Evolutionary conservation across 2,329 filamentous ascomycete genomes (phyloP), one percentile per base, ranked within the genome.

Genomic region (Akanthomyces lecanii): DNA sequence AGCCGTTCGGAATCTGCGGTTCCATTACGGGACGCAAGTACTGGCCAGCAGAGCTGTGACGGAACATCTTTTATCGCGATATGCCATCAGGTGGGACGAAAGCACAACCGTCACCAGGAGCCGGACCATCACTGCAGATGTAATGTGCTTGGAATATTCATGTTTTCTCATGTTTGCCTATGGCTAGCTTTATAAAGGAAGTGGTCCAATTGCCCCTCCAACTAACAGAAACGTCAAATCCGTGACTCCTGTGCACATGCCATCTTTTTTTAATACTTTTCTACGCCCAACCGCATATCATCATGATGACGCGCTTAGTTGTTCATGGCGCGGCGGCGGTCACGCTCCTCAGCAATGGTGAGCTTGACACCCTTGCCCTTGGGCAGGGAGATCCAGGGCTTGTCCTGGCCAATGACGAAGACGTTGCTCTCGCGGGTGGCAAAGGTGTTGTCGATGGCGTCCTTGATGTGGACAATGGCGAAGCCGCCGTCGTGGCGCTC

Each of bases 291-390:
- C 45, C 51, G 8, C 10, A 10, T 4, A 36, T 10, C 56, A 61
- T 40, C 33, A 47, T 47, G 42, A 23, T 53, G 38, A 47, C 52
- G 53, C 64, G 69, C 71, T 82, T 85, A 84, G 77, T 84, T 77
- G 72, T 79, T 77, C 68, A 82, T 71, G 71, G 93, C 92, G 77
- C 95, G 91, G 79, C 93, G 92, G 82, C 94, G 93, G 83, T 99
- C 94, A 86, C 94, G 89, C 91, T 99, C 94, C 86, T 99, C 94
- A 73, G 94, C 92, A 77, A 99, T 98, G 78, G 90, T 89, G 81
- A 98, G 92, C 92, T 97, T 97, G 86, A 99, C 95, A 91, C 95
- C 95, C 89, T 97, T 97, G 85, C 95, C 95, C 92, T 98, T 99
- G 81, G 95, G 96, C 79, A 99, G 89, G 75, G 91, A 96, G 84